Conservation (phyloP, 352 stramenopile species). For the Globisporangium spiculum region DNA sequence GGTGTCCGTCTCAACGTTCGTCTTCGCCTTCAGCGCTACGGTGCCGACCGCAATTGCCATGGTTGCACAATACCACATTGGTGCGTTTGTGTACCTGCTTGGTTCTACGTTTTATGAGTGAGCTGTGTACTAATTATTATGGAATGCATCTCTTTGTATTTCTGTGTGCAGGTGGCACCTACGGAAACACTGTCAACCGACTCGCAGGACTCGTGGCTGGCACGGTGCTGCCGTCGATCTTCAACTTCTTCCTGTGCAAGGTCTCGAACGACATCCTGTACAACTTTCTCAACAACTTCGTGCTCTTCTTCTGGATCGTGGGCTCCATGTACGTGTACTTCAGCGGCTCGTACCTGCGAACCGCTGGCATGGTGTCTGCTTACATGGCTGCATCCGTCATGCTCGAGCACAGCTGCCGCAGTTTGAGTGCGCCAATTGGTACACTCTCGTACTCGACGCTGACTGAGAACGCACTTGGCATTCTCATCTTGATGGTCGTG, state of each 20-base stretch:
- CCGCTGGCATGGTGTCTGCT: constrained; percentile 62
- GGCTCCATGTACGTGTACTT: constrained; percentile 76
- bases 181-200: constrained; percentile 65
- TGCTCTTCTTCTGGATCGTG: constrained; percentile 59
- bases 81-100: constrained; percentile 9
- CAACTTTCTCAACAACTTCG: constrained; percentile 58
- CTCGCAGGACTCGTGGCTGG: constrained; percentile 63
- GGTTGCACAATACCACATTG: constrained; percentile 63
- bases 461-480: constrained; percentile 7
- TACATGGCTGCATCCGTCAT: constrained; percentile 64
- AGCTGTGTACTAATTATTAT: constrained; percentile 1
- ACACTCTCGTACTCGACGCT: constrained; percentile 8
- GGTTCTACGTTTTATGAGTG: not conserved
- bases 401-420: constrained; percentile 12
- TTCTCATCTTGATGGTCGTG: constrained; percentile 62
- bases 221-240: constrained; percentile 65
- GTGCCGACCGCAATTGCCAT: constrained; percentile 67
- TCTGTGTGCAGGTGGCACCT: constrained; percentile 42
- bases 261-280: constrained; percentile 34
- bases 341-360: constrained; percentile 48
- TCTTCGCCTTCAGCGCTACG: constrained; percentile 70
- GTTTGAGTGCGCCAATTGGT: not conserved
- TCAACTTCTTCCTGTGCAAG: constrained; percentile 75
- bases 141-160: not conserved
- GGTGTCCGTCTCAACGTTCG: constrained; percentile 62